Conservation (phyloP, 352 stramenopile species). For the Phytopythium delawarense region DNA sequence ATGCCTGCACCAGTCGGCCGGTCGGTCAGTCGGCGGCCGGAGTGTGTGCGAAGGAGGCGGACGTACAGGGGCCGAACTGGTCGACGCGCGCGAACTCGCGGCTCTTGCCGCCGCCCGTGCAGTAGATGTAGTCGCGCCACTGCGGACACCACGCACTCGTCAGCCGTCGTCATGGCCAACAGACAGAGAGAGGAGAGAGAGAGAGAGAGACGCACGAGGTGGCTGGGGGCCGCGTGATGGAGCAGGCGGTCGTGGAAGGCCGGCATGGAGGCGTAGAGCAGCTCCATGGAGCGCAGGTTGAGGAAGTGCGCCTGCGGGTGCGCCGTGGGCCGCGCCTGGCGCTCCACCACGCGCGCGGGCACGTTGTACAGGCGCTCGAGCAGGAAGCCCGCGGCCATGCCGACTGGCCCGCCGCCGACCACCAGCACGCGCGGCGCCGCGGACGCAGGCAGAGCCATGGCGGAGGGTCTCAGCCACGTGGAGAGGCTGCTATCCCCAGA, state of each 20-base stretch:
- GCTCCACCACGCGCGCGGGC: slow-evolving; percentile 71
- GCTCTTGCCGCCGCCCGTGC: slow-evolving; percentile 56
- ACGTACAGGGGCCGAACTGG: slow-evolving; percentile 66
- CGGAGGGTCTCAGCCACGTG: neutral
- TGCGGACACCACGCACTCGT: slow-evolving; percentile 13
- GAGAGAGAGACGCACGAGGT: slow-evolving; percentile 32
- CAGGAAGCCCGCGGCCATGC: slow-evolving; percentile 58
- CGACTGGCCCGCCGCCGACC: slow-evolving; percentile 69
- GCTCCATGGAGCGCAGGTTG: slow-evolving; percentile 93
- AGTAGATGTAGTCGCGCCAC: slow-evolving; percentile 88
- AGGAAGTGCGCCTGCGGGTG: slow-evolving; percentile 96
- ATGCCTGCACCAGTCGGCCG: slow-evolving; percentile 31
- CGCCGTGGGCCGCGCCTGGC: slow-evolving; percentile 58
- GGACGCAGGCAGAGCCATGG: neutral
- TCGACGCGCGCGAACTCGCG: slow-evolving; percentile 75
- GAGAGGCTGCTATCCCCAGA: slow-evolving; percentile 5
- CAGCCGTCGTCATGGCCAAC: neutral
- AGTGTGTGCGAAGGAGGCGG: neutral
- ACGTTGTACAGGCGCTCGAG: slow-evolving; percentile 71
- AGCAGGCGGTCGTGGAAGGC: slow-evolving; percentile 69
- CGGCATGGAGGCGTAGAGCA: slow-evolving; percentile 78
- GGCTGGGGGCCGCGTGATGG: slow-evolving; percentile 50
- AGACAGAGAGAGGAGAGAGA: too few species aligned
- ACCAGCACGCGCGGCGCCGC: slow-evolving; percentile 56
- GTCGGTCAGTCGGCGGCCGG: slow-evolving; percentile 9